These are phyloP conservation scores for Termitomyces sp. DNA, from an alignment of 768 basidiomycete species.

Conservation along the genomic window DNA sequence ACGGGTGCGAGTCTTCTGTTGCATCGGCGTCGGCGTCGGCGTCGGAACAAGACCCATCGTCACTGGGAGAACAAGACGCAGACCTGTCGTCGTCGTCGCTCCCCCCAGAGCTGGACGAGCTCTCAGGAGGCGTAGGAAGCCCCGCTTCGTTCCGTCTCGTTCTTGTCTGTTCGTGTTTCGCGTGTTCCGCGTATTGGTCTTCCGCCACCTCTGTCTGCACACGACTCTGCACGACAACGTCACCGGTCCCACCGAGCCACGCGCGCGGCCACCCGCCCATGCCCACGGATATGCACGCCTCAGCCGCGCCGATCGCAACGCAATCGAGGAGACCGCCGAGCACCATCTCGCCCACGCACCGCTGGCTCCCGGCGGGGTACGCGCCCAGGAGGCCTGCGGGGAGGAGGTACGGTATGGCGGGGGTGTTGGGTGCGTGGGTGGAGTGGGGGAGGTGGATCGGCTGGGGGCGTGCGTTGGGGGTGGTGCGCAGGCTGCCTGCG, in stretches of 20 bases:
- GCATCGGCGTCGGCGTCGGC: too few species aligned
- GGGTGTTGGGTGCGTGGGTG: background rate
- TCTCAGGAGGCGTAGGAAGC: conserved; percentile 16
- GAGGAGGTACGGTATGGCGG: conserved; percentile 11
- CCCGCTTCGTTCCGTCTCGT: conserved; percentile 13
- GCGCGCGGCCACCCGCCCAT: conserved; percentile 16
- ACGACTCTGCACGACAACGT: background rate
- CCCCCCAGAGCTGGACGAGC: background rate
- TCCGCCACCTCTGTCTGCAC: too few species aligned
- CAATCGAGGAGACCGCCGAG: conserved; percentile 26
- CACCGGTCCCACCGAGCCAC: conserved; percentile 14
- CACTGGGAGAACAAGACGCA: too few species aligned
- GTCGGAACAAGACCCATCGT: too few species aligned
- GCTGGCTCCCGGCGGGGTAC: background rate
- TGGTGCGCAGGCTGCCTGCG: background rate
- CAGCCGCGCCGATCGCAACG: conserved; percentile 7
- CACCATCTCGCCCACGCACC: conserved; percentile 25
- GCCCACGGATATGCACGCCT: too few species aligned
- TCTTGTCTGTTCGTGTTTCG: background rate
- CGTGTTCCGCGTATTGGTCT: too few species aligned
- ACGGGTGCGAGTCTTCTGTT: too few species aligned
- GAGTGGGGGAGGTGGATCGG: too few species aligned
- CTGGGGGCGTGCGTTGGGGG: too few species aligned
- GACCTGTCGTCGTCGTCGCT: background rate
- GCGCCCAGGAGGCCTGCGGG: conserved; percentile 14